phyloP scores from a whole-genome alignment of 108 stramenopile genomes.

The Skeletonema costatum region DNA sequence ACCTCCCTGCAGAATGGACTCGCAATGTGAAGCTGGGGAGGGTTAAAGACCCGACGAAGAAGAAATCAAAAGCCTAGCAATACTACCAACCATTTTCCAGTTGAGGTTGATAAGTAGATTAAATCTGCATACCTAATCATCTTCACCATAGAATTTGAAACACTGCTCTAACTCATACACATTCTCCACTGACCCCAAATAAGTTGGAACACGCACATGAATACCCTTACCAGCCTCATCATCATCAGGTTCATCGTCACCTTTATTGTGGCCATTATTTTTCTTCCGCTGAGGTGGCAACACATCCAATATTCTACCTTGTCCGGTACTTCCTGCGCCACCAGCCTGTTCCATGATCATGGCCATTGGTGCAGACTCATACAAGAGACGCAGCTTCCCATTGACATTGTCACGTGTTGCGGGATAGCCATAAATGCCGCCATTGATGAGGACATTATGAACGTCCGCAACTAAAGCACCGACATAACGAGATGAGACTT shows the following conservation, averaged over 20 bases:
- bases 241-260: slow-evolving; percentile 6
- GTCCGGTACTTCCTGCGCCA: slow-evolving; percentile 93
- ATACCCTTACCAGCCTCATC: slow-evolving; percentile 54
- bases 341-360: slow-evolving; percentile 99
- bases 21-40: slow-evolving; percentile 34
- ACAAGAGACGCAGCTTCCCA: slow-evolving; percentile 88
- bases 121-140: background rate
- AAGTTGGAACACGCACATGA: slow-evolving; percentile 91
- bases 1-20: slow-evolving; percentile 46
- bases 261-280: background rate
- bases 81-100: background rate
- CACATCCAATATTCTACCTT: slow-evolving; percentile 83
- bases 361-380: slow-evolving; percentile 97
- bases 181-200: slow-evolving; percentile 84
- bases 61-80: background rate
- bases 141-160: slow-evolving; percentile 72
- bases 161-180: slow-evolving; percentile 91
- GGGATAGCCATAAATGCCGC: slow-evolving; percentile 99
- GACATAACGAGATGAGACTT: slow-evolving; percentile 79
- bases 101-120: background rate
- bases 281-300: slow-evolving; percentile 54
- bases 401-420: slow-evolving; percentile 80
- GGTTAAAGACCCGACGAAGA: background rate
- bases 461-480: slow-evolving; percentile 98
- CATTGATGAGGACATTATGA: slow-evolving; percentile 98